Percentiles rank a stretch among this genome's conserved stretches.
Evolutionary conservation across 2,329 filamentous ascomycete genomes (phyloP).

Genomic region (Penicillium digitatum): DNA sequence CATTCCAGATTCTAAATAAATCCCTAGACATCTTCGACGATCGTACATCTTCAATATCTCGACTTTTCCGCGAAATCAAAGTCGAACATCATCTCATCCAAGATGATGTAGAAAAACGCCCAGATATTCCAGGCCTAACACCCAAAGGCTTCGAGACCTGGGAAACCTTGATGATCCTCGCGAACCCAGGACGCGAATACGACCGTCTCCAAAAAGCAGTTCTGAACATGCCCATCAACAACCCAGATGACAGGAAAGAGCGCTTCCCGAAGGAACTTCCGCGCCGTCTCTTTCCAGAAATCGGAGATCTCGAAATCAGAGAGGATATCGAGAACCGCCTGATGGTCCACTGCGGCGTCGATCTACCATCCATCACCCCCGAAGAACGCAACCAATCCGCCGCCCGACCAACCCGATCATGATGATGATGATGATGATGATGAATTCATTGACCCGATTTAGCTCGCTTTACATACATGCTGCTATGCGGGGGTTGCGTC

Average conservation of each 20-base stretch:
- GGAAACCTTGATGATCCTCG: constrained; percentile 68
- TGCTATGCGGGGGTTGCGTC: no score
- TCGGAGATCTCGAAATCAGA: constrained; percentile 54
- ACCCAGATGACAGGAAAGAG: constrained; percentile 62
- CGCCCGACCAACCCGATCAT: constrained; percentile 24
- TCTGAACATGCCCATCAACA: constrained; percentile 65
- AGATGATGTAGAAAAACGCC: constrained; percentile 48
- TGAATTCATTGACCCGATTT: no score
- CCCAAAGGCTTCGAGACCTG: constrained; percentile 66
- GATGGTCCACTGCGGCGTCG: constrained; percentile 49
- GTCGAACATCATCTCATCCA: constrained; percentile 65
- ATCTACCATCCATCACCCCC: constrained; percentile 41
- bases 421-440: no score
- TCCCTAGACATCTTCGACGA: constrained; percentile 53
- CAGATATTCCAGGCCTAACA: constrained; percentile 62
- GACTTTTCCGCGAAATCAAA: constrained; percentile 54
- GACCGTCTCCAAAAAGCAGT: constrained; percentile 66
- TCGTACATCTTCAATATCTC: constrained; percentile 52
- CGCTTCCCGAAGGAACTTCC: constrained; percentile 76
- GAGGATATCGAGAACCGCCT: constrained; percentile 61
- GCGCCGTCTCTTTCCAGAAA: constrained; percentile 64
- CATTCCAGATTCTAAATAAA: constrained; percentile 11
- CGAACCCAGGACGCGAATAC: constrained; percentile 72
- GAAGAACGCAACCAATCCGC: constrained; percentile 32
- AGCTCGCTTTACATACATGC: no score